phyloP scores from a whole-genome alignment of 169 alveolate species.

The Pseudocohnilembus persalinus region DNA sequence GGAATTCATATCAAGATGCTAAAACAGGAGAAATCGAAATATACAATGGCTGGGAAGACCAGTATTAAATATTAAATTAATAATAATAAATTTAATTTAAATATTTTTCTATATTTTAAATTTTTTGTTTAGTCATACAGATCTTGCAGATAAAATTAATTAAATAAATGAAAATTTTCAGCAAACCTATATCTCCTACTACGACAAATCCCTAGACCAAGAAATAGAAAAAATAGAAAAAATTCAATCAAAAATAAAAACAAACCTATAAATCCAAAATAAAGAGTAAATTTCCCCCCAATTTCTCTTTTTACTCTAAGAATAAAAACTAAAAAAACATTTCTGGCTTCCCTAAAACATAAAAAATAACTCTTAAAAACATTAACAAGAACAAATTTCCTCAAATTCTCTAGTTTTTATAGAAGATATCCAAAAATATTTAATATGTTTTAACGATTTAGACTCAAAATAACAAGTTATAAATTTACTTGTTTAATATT shows the following conservation, averaged over 20 bases:
- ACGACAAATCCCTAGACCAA: no score
- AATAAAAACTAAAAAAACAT: not conserved
- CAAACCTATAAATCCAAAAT: no score
- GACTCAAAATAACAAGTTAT: not conserved
- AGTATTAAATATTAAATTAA: not conserved
- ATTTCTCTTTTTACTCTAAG: no score
- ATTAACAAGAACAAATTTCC: not conserved
- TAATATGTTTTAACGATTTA: not conserved
- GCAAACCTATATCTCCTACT: not conserved
- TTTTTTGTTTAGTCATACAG: not conserved
- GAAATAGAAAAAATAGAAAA: no score
- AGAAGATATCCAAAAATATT: not conserved
- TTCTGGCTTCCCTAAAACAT: not conserved
- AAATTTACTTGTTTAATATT: not conserved
- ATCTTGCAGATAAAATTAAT: not conserved
- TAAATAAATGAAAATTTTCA: not conserved
- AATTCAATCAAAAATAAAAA: no score
- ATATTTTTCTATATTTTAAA: no score
- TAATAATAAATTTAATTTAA: no score
- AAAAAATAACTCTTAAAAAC: not conserved
- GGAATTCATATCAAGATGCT: not conserved
- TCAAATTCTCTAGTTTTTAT: not conserved
- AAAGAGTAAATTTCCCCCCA: no score
- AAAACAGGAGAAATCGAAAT: not conserved
- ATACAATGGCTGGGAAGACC: not conserved